Evolutionary conservation across 345 rosid species (phyloP).

Genomic region (Moricandia moricandioides): DNA sequence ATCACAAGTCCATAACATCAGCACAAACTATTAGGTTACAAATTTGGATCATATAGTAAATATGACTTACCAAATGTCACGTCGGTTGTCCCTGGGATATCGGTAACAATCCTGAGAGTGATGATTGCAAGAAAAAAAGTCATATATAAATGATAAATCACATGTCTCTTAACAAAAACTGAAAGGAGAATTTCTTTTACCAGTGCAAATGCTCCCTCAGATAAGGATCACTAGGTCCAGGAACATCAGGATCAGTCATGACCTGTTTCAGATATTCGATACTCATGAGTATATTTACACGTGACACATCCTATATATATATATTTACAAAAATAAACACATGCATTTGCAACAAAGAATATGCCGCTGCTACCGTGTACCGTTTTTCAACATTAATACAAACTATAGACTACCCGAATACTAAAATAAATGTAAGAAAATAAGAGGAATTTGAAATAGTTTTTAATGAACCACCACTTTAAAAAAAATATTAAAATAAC

Average conservation of each 20-base stretch:
- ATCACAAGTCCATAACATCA: background rate
- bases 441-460: background rate
- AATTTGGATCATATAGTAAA: background rate
- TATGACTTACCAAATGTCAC: constrained; percentile 71
- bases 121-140: constrained; percentile 33
- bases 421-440: background rate
- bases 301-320: background rate
- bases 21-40: background rate
- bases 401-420: background rate
- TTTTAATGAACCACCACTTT: background rate
- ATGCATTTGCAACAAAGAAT: background rate
- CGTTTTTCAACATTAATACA: background rate
- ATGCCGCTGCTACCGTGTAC: background rate
- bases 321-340: background rate
- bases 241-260: constrained; percentile 98
- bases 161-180: background rate
- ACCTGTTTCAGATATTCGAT: constrained; percentile 44
- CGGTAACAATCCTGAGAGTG: constrained; percentile 72
- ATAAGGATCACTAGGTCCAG: constrained; percentile 97
- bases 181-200: constrained; percentile 36
- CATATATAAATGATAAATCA: background rate
- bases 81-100: constrained; percentile 97
- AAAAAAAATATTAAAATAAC: background rate
- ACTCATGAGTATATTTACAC: constrained; percentile 8
- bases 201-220: constrained; percentile 93